phyloP scores from a whole-genome alignment of 2,329 filamentous ascomycete species.

The Alternaria consortialis region DNA sequence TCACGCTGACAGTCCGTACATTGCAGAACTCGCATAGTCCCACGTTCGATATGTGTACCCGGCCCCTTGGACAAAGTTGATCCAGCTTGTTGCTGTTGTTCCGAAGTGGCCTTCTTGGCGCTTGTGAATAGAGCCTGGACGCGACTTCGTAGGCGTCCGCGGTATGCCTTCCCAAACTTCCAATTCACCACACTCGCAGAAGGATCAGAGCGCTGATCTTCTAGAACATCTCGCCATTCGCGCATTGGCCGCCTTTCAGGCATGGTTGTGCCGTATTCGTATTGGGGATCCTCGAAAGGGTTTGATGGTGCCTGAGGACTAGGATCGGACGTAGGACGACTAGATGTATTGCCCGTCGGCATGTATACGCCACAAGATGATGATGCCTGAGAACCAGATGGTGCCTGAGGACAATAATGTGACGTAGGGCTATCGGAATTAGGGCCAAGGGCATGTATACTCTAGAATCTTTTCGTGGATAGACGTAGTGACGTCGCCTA shows the following conservation, averaged over 20 bases:
- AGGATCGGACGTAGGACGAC: background rate
- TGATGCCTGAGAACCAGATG: background rate
- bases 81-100: background rate
- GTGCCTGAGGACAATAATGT: background rate
- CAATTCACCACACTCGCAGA: background rate
- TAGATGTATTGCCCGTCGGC: too few relatives aligned
- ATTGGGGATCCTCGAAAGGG: conserved; percentile 5
- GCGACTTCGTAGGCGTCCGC: background rate
- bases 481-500: background rate
- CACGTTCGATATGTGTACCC: background rate
- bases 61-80: background rate
- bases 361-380: too few relatives aligned
- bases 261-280: background rate
- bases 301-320: background rate
- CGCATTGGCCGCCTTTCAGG: background rate
- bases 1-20: background rate
- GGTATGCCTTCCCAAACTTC: background rate
- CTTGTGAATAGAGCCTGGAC: background rate
- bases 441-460: background rate
- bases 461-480: background rate
- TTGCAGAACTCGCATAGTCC: background rate
- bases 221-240: background rate
- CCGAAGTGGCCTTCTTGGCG: background rate
- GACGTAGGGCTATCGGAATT: background rate
- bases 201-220: background rate